Conservation (phyloP, 176 grass and related monocot genomes). For the Zoysia pacifica region DNA sequence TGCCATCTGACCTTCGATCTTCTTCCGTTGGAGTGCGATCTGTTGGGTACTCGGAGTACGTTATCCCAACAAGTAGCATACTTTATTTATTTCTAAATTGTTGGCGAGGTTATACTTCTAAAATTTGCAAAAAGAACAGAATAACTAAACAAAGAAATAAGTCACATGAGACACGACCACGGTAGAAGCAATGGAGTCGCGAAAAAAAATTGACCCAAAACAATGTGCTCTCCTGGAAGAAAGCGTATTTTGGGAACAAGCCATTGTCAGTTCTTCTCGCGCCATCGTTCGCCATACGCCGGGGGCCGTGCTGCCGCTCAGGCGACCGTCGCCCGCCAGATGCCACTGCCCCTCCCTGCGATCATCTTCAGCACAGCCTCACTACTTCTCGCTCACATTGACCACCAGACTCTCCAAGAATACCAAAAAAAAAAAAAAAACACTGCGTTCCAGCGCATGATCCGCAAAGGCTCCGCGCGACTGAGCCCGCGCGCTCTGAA, state of each 20-base stretch:
- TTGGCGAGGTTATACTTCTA: too few species aligned
- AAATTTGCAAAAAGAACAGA: too few species aligned
- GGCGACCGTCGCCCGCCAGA: not conserved
- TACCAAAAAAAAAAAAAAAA: not conserved
- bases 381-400: not conserved
- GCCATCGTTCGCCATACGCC: not conserved
- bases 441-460: conserved; percentile 13
- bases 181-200: not conserved
- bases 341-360: not conserved
- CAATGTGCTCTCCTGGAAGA: not conserved
- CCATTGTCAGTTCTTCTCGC: too few species aligned
- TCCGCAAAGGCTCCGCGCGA: conserved; percentile 30
- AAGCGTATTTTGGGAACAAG: not conserved
- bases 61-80: too few species aligned
- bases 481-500: conserved; percentile 37
- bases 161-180: too few species aligned
- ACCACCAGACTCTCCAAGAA: not conserved
- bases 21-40: too few species aligned
- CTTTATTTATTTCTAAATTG: too few species aligned
- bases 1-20: too few species aligned
- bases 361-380: not conserved
- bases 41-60: too few species aligned
- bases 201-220: not conserved
- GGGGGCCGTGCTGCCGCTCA: not conserved
- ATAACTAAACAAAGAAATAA: too few species aligned